Base-by-base conservation (phyloP, 805 yeast genomes). In the Hanseniaspora pseudoguilliermondii region DNA sequence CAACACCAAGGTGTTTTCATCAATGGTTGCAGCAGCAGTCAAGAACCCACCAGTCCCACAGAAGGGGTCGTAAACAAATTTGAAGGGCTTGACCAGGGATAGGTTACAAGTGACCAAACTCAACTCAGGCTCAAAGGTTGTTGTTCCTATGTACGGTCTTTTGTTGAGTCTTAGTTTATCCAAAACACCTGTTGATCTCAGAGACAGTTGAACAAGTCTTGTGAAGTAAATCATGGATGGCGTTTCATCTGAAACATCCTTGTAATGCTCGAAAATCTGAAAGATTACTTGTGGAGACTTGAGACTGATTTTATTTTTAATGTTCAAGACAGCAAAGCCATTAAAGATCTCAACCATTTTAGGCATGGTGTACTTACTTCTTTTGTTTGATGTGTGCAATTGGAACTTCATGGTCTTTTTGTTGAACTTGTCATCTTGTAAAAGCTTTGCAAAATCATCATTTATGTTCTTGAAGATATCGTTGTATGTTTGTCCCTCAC, bases 41-140 rank as follows among this genome's bases (percentile, higher is more conserved):
- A 91, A 72, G 64, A 93, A 93, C 21, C 96, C 87, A 0, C 98
- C 98, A 0, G 98, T 93, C 0, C 98, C 98, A 3, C 86, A 88
- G 71, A 93, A 93, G 25, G 98, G 98, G 69, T 93, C 98, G 65
- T 87, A 91, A 65, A 85, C 79, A 3, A 89, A 64, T 54, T 81
- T 77, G 0, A 83, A 84, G 0, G 76, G 73, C 39, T 67, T 73
- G 15, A 84, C 87, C 59, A 85, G 89, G 0, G 86, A 96, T 52
- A 93, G 75, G 64, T 91, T 93, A 63, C 95, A 86, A 34, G 95
- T 84, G 16, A 90, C 84, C 48, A 93, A 70, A 0, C 97, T 81
- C 58, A 93, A 71, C 65, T 93, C 97, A 1, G 96, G 95, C 62
- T 93, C 98, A 69, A 93, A 93, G 18, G 96, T 87, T 0, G 98